Conservation (phyloP, 2,329 filamentous ascomycete species). For the Aureobasidium sp. region DNA sequence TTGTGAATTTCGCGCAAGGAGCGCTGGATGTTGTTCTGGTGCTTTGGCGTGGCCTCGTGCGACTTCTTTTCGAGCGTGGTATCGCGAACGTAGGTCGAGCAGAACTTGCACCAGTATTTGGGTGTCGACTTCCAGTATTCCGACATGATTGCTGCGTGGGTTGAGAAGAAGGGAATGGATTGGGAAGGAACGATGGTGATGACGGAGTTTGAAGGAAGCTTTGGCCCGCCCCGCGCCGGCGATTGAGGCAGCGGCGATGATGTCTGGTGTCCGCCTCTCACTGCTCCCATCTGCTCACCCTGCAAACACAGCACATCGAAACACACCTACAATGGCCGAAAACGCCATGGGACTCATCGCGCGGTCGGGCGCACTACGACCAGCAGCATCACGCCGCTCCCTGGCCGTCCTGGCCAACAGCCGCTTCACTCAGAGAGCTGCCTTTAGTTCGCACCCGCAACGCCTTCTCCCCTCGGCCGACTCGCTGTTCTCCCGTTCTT, state of each 20-base stretch:
- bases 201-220: slow-evolving; percentile 2
- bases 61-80: slow-evolving; percentile 72
- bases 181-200: neutral
- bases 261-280: neutral
- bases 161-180: neutral
- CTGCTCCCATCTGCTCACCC: neutral
- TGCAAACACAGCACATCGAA: neutral
- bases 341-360: neutral
- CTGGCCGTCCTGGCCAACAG: slow-evolving; percentile 26
- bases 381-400: slow-evolving; percentile 24
- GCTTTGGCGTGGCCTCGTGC: slow-evolving; percentile 25
- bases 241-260: neutral
- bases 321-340: neutral
- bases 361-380: slow-evolving; percentile 31
- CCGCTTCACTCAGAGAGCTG: slow-evolving; percentile 16
- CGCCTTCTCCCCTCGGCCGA: slow-evolving; percentile 23
- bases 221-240: neutral
- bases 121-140: slow-evolving; percentile 99
- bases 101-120: slow-evolving; percentile 98
- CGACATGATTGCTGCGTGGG: slow-evolving; percentile 52
- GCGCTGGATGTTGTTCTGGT: slow-evolving; percentile 64
- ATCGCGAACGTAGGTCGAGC: slow-evolving; percentile 81
- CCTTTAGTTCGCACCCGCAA: slow-evolving; percentile 15
- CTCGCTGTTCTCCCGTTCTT: slow-evolving; percentile 26
- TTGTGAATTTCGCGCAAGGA: slow-evolving; percentile 84